Evolutionary conservation across 495 filamentous ascomycete species (phyloP), one percentile per base, ranked within the genome.

Genomic region (Jackrogersella minutella): DNA sequence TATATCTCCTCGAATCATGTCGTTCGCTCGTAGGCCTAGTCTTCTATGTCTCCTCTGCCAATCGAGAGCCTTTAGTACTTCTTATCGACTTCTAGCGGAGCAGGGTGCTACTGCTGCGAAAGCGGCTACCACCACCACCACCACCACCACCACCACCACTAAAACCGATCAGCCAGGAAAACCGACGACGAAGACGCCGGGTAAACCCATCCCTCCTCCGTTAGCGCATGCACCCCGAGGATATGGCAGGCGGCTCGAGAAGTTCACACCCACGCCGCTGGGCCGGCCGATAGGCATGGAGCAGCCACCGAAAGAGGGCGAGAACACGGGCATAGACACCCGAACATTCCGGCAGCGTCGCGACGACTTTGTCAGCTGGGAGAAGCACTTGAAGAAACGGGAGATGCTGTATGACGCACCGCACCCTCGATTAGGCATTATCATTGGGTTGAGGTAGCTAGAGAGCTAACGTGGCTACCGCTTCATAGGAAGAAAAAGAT

Each of bases 341-440:
- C 87, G 93, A 14, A 83, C 88, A 7, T 77, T 87, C 69, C 78
- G 81, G 40, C 78, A 97, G 77, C 86, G 87, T 36, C 83, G 91
- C 14, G 89, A 91, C 43, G 93, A 97, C 68, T 91, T 94, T 67
- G 86, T 91, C 43, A 81, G 97, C 74, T 93, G 91, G 64, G 89
- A 97, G 28, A 91, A 90, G 71, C 92, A 97, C 74, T 76, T 96
- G 4, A 81, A 80, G 58, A 86, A 85, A 58, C 85, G 93, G 52
- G 81, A 90, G 64, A 77, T 89, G 73, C 78, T 97, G 90, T 93
- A 83, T 64, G 84, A 14, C 47, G 37, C 10, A 46, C 26, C 40
- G 13, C 9, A 26, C 47, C 54, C 49, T 30, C 40, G 43, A 31
- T 34, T 49, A n/a, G 24, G n/a, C 24, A 17, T 30, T 5, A 5